These are phyloP conservation scores for Starmerella tilneyi DNA, from an alignment of 805 yeast species.

Conservation along the genomic window DNA sequence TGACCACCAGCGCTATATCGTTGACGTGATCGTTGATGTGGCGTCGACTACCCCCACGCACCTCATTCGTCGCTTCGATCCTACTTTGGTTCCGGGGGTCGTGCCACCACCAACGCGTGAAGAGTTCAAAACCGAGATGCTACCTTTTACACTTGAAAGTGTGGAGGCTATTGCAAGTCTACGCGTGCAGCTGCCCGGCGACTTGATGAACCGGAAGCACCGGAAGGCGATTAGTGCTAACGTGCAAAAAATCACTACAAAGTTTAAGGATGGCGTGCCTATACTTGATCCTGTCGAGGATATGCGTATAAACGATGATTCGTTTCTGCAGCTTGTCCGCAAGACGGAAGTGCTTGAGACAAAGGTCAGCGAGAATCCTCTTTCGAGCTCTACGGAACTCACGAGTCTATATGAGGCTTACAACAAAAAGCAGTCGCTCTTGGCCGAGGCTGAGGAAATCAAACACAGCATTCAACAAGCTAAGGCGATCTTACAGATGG, in stretches of 20 bases:
- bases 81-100: constrained; percentile 76
- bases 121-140: constrained; percentile 57
- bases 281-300: constrained; percentile 77
- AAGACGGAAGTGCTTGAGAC: constrained; percentile 77
- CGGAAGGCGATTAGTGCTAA: constrained; percentile 57
- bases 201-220: constrained; percentile 38
- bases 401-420: constrained; percentile 55
- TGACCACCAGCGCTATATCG: constrained; percentile 84
- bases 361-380: constrained; percentile 62
- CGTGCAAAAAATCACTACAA: constrained; percentile 63
- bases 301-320: constrained; percentile 80
- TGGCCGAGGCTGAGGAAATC: constrained; percentile 46
- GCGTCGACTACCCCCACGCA: constrained; percentile 62
- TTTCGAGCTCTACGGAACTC: constrained; percentile 40
- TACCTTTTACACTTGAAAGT: constrained; percentile 76
- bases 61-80: constrained; percentile 65
- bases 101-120: constrained; percentile 70
- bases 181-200: constrained; percentile 69
- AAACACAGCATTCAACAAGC: constrained; percentile 67
- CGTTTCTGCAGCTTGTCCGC: constrained; percentile 57
- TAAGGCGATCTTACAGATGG: constrained; percentile 84
- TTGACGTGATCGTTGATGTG: constrained; percentile 75
- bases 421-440: constrained; percentile 51
- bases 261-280: constrained; percentile 90
- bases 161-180: constrained; percentile 67